Conservation (phyloP, 1,139 yeast genomes). For the Magnusiomyces ingens region DNA sequence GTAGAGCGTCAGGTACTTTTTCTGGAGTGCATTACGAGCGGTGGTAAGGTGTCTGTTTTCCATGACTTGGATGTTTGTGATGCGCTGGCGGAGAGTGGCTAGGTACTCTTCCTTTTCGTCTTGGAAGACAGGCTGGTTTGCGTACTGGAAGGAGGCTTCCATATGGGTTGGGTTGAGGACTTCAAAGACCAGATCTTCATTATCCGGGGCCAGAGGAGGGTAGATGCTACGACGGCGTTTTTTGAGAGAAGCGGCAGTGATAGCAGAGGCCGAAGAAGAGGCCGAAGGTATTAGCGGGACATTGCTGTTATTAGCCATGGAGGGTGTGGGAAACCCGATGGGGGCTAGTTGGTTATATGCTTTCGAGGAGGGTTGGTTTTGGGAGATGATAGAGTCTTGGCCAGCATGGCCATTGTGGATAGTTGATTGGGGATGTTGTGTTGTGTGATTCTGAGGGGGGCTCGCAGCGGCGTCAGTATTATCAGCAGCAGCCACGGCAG, state of each 20-base stretch:
- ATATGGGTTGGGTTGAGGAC: slow-evolving; percentile 14
- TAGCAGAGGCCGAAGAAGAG: neutral
- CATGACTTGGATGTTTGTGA: slow-evolving; percentile 13
- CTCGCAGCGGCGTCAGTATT: neutral
- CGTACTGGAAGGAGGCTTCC: slow-evolving; percentile 17
- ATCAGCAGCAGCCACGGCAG: neutral
- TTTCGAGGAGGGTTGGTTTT: no score
- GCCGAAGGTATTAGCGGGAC: neutral
- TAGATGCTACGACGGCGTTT: slow-evolving; percentile 1
- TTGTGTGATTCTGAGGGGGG: no score
- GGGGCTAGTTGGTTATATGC: no score
- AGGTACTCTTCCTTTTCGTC: slow-evolving; percentile 24
- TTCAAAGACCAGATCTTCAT: slow-evolving; percentile 16
- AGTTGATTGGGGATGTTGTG: no score
- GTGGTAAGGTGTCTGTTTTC: slow-evolving; percentile 16
- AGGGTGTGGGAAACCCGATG: no score
- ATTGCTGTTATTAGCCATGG: neutral
- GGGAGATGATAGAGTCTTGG: no score
- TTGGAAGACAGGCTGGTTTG: slow-evolving; percentile 17
- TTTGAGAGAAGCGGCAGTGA: neutral
- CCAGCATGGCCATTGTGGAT: no score
- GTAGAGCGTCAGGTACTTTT: slow-evolving; percentile 17
- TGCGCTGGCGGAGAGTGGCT: slow-evolving; percentile 16
- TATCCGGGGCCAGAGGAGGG: slow-evolving; percentile 8
- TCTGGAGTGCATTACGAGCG: slow-evolving; percentile 15